phyloP scores from a whole-genome alignment of 352 stramenopile species.

The Nothophytophthora sp. region DNA sequence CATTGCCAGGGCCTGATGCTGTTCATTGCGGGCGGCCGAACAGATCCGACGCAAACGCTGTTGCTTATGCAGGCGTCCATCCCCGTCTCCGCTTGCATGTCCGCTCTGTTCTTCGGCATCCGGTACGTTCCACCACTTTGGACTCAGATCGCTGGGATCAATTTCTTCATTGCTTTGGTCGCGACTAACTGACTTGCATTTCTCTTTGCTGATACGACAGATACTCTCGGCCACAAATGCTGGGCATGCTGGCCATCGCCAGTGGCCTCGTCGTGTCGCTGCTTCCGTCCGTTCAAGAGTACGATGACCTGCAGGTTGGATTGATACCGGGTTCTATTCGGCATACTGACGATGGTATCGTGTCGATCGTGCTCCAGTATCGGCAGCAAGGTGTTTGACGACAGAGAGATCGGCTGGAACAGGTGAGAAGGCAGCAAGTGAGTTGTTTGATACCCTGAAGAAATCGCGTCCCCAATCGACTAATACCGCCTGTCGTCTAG shows the following conservation, averaged over 20 bases:
- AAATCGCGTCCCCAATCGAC: too few relatives aligned
- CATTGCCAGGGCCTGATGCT: conserved; percentile 68
- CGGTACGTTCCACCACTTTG: too few relatives aligned
- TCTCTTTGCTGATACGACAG: conserved; percentile 19
- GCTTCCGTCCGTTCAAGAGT: conserved; percentile 81
- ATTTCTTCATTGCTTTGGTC: background rate
- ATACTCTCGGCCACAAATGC: conserved; percentile 73
- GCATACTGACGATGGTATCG: conserved; percentile 1
- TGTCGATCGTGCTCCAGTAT: conserved; percentile 35
- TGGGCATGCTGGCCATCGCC: conserved; percentile 70
- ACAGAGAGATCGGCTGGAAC: conserved; percentile 82
- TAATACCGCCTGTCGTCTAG: conserved; percentile 21
- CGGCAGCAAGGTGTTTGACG: conserved; percentile 58
- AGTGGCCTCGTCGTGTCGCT: conserved; percentile 72
- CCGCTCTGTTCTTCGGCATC: conserved; percentile 50
- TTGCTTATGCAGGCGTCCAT: conserved; percentile 87
- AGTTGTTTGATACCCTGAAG: conserved; percentile 43
- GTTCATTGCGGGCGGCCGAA: conserved; percentile 82
- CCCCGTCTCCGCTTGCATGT: conserved; percentile 68
- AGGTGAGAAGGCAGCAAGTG: conserved; percentile 39
- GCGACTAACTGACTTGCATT: background rate
- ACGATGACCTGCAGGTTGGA: conserved; percentile 10
- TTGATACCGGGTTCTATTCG: background rate
- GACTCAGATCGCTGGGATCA: too few relatives aligned
- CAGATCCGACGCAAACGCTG: conserved; percentile 81